Evolutionary conservation across 2,329 filamentous ascomycete genomes (phyloP).

Genomic region (Fusarium tjaetaba): DNA sequence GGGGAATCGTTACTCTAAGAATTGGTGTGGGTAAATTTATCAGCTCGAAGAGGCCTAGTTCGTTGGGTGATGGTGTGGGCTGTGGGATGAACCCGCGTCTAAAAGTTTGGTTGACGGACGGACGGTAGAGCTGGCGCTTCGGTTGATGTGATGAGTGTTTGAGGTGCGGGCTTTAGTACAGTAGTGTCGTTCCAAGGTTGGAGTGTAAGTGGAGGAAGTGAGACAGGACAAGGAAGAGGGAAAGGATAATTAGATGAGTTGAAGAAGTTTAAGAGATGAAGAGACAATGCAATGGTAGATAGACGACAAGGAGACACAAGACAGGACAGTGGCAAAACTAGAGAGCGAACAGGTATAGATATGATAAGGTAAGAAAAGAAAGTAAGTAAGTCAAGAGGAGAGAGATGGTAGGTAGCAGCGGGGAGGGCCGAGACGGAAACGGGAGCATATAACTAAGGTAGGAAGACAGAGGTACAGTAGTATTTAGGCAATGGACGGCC

Average conservation of each 20-base stretch:
- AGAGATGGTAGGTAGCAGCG: slow-evolving; percentile 18
- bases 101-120: slow-evolving; percentile 27
- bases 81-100: slow-evolving; percentile 39
- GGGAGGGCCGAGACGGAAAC: slow-evolving; percentile 39
- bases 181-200: slow-evolving; percentile 22
- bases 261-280: neutral
- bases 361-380: slow-evolving; percentile 9
- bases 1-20: slow-evolving; percentile 19
- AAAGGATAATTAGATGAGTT: slow-evolving; percentile 6
- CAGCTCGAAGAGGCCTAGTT: slow-evolving; percentile 40
- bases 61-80: slow-evolving; percentile 39
- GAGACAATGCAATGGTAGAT: neutral
- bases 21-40: slow-evolving; percentile 40
- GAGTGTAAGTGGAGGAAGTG: slow-evolving; percentile 32
- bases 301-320: neutral
- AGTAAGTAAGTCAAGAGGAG: neutral
- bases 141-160: slow-evolving; percentile 35
- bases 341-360: slow-evolving; percentile 27
- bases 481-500: slow-evolving; percentile 45
- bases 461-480: slow-evolving; percentile 10
- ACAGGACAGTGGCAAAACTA: slow-evolving; percentile 30
- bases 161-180: slow-evolving; percentile 22
- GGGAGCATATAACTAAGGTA: slow-evolving; percentile 22
- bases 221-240: slow-evolving; percentile 1
- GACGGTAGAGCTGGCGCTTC: slow-evolving; percentile 33